phyloP scores from a whole-genome alignment of 768 basidiomycete genomes.

The Boletus reticulatus region DNA sequence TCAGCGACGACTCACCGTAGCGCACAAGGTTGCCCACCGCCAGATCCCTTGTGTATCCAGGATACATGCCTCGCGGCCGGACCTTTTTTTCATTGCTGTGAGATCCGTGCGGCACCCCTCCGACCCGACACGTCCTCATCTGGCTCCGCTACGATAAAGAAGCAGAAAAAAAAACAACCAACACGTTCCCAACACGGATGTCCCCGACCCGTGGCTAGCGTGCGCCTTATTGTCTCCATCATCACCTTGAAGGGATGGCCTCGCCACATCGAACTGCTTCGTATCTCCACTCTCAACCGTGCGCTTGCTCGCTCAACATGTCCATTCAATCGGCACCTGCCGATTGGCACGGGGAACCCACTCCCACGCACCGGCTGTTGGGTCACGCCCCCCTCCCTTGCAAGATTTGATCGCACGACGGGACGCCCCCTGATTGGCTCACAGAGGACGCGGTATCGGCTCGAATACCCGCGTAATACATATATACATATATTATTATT shows the following conservation, averaged over 20 bases:
- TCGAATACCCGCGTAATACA: slow-evolving; percentile 5
- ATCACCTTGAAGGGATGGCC: background rate
- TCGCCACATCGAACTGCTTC: slow-evolving; percentile 11
- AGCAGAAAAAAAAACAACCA: background rate
- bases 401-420: slow-evolving; percentile 23
- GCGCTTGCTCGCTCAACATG: slow-evolving; percentile 4
- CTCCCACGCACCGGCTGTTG: slow-evolving; percentile 31
- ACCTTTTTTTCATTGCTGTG: slow-evolving; percentile 9
- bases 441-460: background rate
- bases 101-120: slow-evolving; percentile 14
- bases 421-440: slow-evolving; percentile 11
- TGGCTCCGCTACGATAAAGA: too few species aligned
- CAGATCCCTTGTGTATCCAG: slow-evolving; percentile 9
- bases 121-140: background rate
- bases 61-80: slow-evolving; percentile 10
- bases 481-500: background rate
- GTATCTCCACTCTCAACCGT: slow-evolving; percentile 22
- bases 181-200: slow-evolving; percentile 10
- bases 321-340: slow-evolving; percentile 30
- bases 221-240: slow-evolving; percentile 16
- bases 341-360: slow-evolving; percentile 1
- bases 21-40: background rate
- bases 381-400: too few species aligned
- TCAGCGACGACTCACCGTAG: background rate
- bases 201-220: slow-evolving; percentile 15